A percentile compares a stretch with the other conserved stretches of the same genome.
phyloP scores from a whole-genome alignment of 768 basidiomycete genomes.

The Nidula microcarpa region DNA sequence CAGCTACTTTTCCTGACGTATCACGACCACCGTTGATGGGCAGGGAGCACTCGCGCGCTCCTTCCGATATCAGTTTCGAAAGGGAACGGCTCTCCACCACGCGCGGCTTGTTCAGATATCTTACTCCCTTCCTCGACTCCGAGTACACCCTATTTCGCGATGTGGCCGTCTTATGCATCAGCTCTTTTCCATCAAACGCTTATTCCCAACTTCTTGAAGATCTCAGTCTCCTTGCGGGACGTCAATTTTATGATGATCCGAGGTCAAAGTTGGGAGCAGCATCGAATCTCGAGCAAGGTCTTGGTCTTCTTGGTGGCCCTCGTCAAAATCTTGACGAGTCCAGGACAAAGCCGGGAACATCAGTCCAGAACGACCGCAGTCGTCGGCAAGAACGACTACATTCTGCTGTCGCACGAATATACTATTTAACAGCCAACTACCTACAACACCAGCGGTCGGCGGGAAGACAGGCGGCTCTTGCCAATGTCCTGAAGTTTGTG shows the following conservation, averaged over 20 bases:
- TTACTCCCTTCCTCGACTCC: conserved; percentile 85
- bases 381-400: conserved; percentile 77
- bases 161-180: conserved; percentile 84
- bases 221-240: conserved; percentile 71
- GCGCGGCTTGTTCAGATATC: conserved; percentile 77
- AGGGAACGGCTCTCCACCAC: conserved; percentile 81
- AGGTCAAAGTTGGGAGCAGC: conserved; percentile 38
- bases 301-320: conserved; percentile 29
- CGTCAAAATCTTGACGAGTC: conserved; percentile 68
- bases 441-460: conserved; percentile 68
- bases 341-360: conserved; percentile 39
- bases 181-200: conserved; percentile 72
- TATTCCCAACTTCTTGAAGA: conserved; percentile 85
- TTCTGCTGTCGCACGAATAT: conserved; percentile 86
- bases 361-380: conserved; percentile 48
- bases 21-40: conserved; percentile 53
- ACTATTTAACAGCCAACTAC: conserved; percentile 77
- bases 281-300: conserved; percentile 30
- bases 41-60: conserved; percentile 65
- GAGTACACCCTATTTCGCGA: conserved; percentile 83
- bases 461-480: conserved; percentile 68
- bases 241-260: conserved; percentile 81
- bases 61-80: conserved; percentile 73
- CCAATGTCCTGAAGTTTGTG: conserved; percentile 83
- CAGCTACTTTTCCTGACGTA: conserved; percentile 62